Evolutionary conservation across 1,284 basidiomycete genomes (phyloP).

Genomic region (Xerocomus nothofagi): DNA sequence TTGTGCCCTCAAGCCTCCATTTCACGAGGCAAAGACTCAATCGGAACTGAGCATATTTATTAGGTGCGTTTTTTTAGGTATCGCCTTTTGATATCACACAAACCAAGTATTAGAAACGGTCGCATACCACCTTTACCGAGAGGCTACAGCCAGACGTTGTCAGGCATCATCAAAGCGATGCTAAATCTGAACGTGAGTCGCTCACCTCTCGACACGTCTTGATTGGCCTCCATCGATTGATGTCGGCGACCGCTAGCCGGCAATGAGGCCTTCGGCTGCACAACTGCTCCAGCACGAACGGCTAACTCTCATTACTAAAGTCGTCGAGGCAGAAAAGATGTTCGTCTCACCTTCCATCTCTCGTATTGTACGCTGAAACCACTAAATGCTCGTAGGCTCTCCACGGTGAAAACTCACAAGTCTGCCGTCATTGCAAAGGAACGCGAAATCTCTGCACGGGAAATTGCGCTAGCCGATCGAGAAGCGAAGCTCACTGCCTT

Average conservation of each 20-base stretch:
- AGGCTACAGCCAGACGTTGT: constrained; percentile 74
- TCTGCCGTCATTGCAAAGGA: constrained; percentile 52
- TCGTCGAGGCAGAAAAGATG: constrained; percentile 79
- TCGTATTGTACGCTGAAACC: neutral
- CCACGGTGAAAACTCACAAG: constrained; percentile 62
- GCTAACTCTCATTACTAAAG: constrained; percentile 68
- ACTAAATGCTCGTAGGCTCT: constrained; percentile 44
- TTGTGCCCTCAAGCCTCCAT: constrained; percentile 88
- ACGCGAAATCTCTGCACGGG: constrained; percentile 64
- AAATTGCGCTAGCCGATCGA: constrained; percentile 52
- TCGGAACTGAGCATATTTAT: constrained; percentile 81
- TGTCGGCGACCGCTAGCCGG: constrained; percentile 51
- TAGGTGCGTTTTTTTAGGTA: constrained; percentile 44
- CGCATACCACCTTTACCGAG: constrained; percentile 84
- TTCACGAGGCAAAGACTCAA: constrained; percentile 88
- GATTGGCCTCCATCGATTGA: neutral
- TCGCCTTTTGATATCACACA: neutral
- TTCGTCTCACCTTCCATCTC: constrained; percentile 36
- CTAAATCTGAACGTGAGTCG: constrained; percentile 75
- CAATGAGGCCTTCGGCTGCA: constrained; percentile 78
- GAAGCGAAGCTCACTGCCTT: constrained; percentile 50
- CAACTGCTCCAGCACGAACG: constrained; percentile 79
- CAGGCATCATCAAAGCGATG: constrained; percentile 83
- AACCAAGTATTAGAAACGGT: constrained; percentile 56
- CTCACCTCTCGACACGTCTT: neutral